Evolutionary conservation across 352 stramenopile species (phyloP), one percentile per base, ranked within the genome.

Genomic region (Globisporangium recalcitrans): DNA sequence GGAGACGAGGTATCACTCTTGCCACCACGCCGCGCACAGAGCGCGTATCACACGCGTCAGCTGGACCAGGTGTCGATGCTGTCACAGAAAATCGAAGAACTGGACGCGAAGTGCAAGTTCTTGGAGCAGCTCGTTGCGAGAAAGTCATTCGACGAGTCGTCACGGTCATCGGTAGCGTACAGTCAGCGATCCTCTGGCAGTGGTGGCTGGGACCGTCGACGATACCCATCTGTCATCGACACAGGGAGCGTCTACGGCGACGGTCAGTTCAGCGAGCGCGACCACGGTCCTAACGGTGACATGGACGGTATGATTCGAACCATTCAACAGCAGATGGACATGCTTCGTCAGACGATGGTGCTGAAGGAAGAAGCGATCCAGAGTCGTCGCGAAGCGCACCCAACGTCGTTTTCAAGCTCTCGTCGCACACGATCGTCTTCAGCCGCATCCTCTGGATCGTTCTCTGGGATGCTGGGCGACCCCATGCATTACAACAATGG

Each of bases 301-400:
- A 82, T 90, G 8, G 84, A 90, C 69, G 81, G 73, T 40, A 85
- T 93, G 65, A 87, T 93, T 29, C 81, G 73, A 48, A 91, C 72
- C 49, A 91, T 93, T 56, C 85, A 93, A 58, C 85, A 74, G 60
- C 85, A 93, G 64, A 93, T 93, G 82, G 76, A 89, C 56, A 78
- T 82, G 70, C 71, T 93, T 47, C 85, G 80, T 0, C 77, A 88
- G 53, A 88, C 85, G 10, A 76, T 91, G 36, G 79, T 78, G 22
- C 73, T 65, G 13, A 88, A 88, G 52, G 79, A 90, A 34, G 79
- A 88, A 46, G 73, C 58, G 0, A 62, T 86, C 38, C 71, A 75
- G 14, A 74, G 63, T 26, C 78, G 77, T 22, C 77, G 84, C 60
- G 82, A 84, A 40, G 67, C 67, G 7, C 74, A 85, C 58, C 61